Conservation (phyloP, 2,329 filamentous ascomycete species). For the Neurospora sp. region DNA sequence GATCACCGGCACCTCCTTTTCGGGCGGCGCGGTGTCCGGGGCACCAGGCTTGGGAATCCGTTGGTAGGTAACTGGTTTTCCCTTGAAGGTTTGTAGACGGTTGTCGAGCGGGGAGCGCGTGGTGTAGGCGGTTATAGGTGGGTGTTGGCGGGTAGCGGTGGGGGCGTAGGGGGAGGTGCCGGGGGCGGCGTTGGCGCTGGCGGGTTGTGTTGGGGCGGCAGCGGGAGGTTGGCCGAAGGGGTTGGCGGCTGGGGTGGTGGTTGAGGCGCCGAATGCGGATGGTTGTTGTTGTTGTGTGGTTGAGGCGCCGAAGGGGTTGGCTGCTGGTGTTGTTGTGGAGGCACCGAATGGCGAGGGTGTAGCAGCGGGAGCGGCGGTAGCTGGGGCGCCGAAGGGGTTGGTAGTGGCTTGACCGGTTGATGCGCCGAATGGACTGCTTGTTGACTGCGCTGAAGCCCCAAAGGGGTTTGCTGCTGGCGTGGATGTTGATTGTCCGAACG, state of each 20-base stretch:
- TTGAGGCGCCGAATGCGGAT: conserved; percentile 6
- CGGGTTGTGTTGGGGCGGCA: conserved; percentile 6
- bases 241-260: conserved; percentile 12
- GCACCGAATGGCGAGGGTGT: conserved; percentile 9
- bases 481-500: conserved; percentile 23
- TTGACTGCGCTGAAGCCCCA: conserved; percentile 5
- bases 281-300: conserved; percentile 7
- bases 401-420: conserved; percentile 8
- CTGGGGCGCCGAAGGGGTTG: conserved; percentile 18
- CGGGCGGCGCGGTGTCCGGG: conserved; percentile 1
- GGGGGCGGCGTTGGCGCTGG: background rate
- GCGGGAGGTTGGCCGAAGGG: conserved; percentile 23
- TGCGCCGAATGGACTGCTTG: conserved; percentile 4
- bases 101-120: conserved; percentile 15
- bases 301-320: conserved; percentile 18
- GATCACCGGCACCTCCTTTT: conserved; percentile 31
- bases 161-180: conserved; percentile 17
- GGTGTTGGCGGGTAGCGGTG: conserved; percentile 20
- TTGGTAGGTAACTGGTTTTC: conserved; percentile 23
- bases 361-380: conserved; percentile 9
- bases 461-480: conserved; percentile 9
- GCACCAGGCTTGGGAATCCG: conserved; percentile 32
- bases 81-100: conserved; percentile 23
- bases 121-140: conserved; percentile 21
- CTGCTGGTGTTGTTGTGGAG: conserved; percentile 13